A percentile compares a stretch with the other conserved stretches of the same genome.
These are phyloP conservation scores for Acanthamoeba quina DNA, from an alignment of 208 protist species.

Conservation along the genomic window DNA sequence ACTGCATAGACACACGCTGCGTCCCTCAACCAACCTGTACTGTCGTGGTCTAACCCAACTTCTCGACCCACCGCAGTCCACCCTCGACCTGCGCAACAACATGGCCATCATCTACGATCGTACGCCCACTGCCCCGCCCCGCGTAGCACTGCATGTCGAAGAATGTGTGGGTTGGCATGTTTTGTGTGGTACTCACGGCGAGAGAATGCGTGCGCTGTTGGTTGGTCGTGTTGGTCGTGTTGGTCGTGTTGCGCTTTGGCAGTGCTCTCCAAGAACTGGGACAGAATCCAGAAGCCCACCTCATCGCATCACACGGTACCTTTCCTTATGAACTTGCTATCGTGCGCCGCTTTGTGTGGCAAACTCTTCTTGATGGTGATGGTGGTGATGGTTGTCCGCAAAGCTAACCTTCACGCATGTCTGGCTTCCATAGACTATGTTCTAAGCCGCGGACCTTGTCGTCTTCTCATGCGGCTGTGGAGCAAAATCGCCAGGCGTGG, in stretches of 20 bases:
- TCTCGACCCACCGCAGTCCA: neutral
- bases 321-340: too few relatives aligned
- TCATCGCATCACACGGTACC: conserved; percentile 49
- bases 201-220: neutral
- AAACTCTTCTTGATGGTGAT: too few relatives aligned
- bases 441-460: neutral
- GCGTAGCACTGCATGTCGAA: neutral
- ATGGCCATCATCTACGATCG: conserved; percentile 52
- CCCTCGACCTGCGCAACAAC: conserved; percentile 47
- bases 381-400: neutral
- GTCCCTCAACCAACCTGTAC: too few relatives aligned
- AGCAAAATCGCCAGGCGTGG: too few relatives aligned
- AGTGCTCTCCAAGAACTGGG: conserved; percentile 62
- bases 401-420: too few relatives aligned
- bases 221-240: neutral
- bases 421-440: neutral
- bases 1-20: neutral
- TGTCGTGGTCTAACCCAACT: neutral
- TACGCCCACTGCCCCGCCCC: neutral
- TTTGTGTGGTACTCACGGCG: neutral
- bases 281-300: conserved; percentile 38
- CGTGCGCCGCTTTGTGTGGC: too few relatives aligned
- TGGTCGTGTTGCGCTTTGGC: neutral
- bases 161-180: too few relatives aligned
- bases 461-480: too few relatives aligned